phyloP scores from a whole-genome alignment of 768 basidiomycete species.

The Lactarius evosmus region DNA sequence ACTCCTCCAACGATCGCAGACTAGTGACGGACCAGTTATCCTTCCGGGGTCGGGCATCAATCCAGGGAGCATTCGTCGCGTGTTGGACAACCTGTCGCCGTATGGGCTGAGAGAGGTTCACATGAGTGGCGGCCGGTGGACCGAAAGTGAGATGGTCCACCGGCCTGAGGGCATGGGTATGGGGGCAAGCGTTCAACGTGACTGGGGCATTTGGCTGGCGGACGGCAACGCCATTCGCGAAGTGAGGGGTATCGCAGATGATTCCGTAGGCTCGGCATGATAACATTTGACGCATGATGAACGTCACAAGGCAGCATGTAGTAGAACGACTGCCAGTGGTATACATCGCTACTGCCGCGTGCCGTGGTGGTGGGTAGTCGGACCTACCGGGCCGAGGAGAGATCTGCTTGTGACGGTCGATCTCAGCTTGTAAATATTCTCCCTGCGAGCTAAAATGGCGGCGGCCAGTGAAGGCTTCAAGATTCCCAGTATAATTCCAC shows the following conservation, averaged over 20 bases:
- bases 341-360: no score
- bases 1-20: slow-evolving; percentile 22
- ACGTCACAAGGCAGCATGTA: neutral
- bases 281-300: neutral
- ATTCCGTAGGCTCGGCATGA: slow-evolving; percentile 11
- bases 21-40: slow-evolving; percentile 34
- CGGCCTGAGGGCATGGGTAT: slow-evolving; percentile 63
- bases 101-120: slow-evolving; percentile 67
- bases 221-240: slow-evolving; percentile 47
- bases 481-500: slow-evolving; percentile 58
- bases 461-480: slow-evolving; percentile 43
- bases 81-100: slow-evolving; percentile 52
- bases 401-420: neutral
- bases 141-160: slow-evolving; percentile 49
- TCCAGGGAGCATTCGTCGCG: slow-evolving; percentile 43
- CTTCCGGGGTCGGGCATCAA: slow-evolving; percentile 80
- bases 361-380: no score
- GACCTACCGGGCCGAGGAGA: slow-evolving; percentile 3
- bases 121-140: slow-evolving; percentile 68
- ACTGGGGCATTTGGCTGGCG: slow-evolving; percentile 72
- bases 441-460: slow-evolving; percentile 2
- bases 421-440: neutral
- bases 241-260: slow-evolving; percentile 50
- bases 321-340: no score
- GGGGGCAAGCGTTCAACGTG: slow-evolving; percentile 51